These are phyloP conservation scores for Globisporangium sylvaticum DNA, from an alignment of 352 stramenopile species.

Conservation along the genomic window DNA sequence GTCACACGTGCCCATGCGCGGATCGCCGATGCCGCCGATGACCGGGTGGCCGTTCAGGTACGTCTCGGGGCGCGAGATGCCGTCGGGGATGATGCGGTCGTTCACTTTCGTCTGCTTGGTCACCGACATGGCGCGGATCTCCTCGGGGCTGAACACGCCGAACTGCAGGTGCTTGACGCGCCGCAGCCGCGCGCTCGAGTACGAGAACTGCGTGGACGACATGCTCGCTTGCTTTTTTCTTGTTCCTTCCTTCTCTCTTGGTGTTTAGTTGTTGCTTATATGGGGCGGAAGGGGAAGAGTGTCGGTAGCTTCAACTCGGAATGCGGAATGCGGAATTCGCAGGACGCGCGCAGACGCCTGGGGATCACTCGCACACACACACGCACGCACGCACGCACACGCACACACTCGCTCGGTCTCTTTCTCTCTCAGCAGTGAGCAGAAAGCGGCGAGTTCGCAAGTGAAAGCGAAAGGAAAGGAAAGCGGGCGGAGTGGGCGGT, in stretches of 20 bases:
- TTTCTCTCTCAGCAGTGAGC: slow-evolving; percentile 27
- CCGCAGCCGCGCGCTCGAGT: slow-evolving; percentile 92
- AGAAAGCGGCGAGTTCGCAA: slow-evolving; percentile 71
- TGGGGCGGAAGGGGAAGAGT: not conserved
- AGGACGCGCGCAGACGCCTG: slow-evolving; percentile 2
- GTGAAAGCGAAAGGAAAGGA: slow-evolving; percentile 24
- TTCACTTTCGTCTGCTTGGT: slow-evolving; percentile 97
- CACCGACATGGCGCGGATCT: slow-evolving; percentile 96
- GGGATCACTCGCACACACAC: not conserved
- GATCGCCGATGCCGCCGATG: slow-evolving; percentile 98
- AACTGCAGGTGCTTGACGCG: slow-evolving; percentile 98
- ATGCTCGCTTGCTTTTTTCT: slow-evolving; percentile 28
- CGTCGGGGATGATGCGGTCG: slow-evolving; percentile 93
- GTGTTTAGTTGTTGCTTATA: not conserved
- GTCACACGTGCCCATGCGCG: slow-evolving; percentile 95
- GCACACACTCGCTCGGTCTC: slow-evolving; percentile 2
- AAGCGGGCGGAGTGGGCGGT: not conserved
- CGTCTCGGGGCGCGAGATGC: slow-evolving; percentile 90
- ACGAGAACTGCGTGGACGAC: slow-evolving; percentile 92
- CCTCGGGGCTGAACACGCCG: slow-evolving; percentile 96
- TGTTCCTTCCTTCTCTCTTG: not conserved
- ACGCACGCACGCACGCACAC: not conserved
- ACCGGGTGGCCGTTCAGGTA: slow-evolving; percentile 94
- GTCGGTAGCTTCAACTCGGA: not conserved
- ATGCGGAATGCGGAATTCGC: not conserved